Base-by-base conservation (phyloP, 2,329 filamentous ascomycete species). In the Westerdykella sp. region DNA sequence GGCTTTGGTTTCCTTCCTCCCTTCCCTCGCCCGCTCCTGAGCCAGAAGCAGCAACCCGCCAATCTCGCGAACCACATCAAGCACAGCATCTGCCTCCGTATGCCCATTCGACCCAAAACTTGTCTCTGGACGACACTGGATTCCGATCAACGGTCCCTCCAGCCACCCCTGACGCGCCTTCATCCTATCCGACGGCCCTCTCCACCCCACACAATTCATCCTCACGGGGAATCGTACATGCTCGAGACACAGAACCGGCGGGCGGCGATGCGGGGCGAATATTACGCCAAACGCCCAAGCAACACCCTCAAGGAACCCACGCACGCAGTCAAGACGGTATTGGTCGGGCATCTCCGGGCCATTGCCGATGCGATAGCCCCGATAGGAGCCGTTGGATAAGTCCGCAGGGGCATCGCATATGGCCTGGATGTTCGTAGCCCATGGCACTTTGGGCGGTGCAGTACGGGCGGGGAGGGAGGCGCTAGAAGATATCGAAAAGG, bases 21-120 rank as follows among this genome's bases (percentile, higher is more conserved):
- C 78, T 53, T 82, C 72, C 40, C 79, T 69, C n/a, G 70, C 70
- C 31, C 80, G 71, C 58, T 83, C 78, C 57, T 83, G 78, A 1
- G 79, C 80, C 2, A 80, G 57, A 15, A 79, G 66, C 12, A 83
- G 63, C 60, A 81, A 65, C 1, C 71, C 74, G 5, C 76, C 78
- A 4, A 80, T 62, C 53, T 83, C 80, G 42, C 78, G 71, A 47
- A 80, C 69, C 7, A 76, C 50, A 54, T 83, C 79, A 40, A 80
- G 69, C 11, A 60, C 51, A 4, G 60, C 61, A 31, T 64, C 61
- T 15, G 60, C 53, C 30, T 61, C 47, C 39, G 62, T 35, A 21
- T 54, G 50, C 18, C 56, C 57, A n/a, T 44, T 57, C 23, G 54
- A 45, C 12, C 71, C 72, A 57, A 82, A 82, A 5, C 68, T 66